These are phyloP conservation scores for Phaeosphaeriaceae sp. DNA, from an alignment of 2,329 filamentous ascomycete genomes.

Conservation along the genomic window DNA sequence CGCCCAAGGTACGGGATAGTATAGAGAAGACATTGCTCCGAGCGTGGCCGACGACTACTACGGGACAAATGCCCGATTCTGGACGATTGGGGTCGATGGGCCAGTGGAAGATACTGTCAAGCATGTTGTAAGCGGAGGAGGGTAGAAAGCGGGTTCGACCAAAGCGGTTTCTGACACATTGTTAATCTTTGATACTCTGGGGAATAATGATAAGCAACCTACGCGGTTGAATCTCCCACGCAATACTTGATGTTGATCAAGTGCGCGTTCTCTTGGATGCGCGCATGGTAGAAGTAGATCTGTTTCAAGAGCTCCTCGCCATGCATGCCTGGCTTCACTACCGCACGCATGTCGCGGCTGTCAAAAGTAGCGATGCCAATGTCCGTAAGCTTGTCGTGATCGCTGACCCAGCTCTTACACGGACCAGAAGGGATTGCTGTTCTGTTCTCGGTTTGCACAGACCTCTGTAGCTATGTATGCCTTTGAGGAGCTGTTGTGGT, in stretches of 20 bases:
- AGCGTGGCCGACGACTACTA: constrained; percentile 17
- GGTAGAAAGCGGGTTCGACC: constrained; percentile 18
- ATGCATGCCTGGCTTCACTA: constrained; percentile 6
- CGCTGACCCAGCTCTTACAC: constrained; percentile 14
- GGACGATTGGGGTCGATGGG: constrained; percentile 2
- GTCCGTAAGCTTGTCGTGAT: constrained; percentile 15
- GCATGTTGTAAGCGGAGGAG: background rate
- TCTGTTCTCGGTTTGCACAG: too few relatives aligned
- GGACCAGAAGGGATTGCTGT: too few relatives aligned
- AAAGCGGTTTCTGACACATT: constrained; percentile 12
- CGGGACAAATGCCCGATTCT: constrained; percentile 9
- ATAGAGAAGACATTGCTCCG: constrained; percentile 8
- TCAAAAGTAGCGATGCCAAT: constrained; percentile 20
- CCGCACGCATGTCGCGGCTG: constrained; percentile 8
- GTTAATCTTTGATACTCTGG: too few relatives aligned
- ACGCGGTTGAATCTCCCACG: constrained; percentile 8
- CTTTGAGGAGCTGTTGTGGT: too few relatives aligned
- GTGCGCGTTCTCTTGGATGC: constrained; percentile 17
- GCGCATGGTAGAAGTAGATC: constrained; percentile 23
- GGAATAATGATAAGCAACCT: too few relatives aligned
- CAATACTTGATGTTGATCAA: constrained; percentile 14
- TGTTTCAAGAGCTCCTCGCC: constrained; percentile 19
- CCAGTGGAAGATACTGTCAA: constrained; percentile 11
- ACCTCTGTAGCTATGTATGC: too few relatives aligned
- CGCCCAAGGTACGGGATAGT: constrained; percentile 7